Conservation (phyloP, 306 rosid species). For the Adenanthera pavonina region DNA sequence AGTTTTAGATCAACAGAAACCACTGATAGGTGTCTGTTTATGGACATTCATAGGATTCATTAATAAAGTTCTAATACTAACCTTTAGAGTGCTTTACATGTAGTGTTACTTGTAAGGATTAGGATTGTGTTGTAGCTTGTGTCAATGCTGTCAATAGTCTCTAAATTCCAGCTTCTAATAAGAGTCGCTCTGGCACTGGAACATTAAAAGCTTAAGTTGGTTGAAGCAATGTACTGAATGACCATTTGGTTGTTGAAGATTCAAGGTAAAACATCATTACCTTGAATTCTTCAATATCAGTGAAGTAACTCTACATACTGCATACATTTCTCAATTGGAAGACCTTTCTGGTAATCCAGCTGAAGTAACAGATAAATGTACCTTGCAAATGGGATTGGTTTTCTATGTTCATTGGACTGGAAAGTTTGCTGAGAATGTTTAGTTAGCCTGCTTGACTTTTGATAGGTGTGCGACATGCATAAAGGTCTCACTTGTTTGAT, state of each 20-base stretch:
- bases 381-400: constrained; percentile 6
- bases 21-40: background rate
- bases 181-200: background rate
- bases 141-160: background rate
- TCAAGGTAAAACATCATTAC: background rate
- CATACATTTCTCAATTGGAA: constrained; percentile 8
- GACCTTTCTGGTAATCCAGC: constrained; percentile 11
- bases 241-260: background rate
- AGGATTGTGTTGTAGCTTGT: background rate
- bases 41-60: background rate
- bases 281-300: background rate
- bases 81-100: background rate
- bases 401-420: background rate
- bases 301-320: background rate
- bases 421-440: constrained; percentile 1
- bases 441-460: constrained; percentile 15
- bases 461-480: constrained; percentile 12
- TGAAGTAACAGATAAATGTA: constrained; percentile 14
- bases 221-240: background rate
- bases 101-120: background rate
- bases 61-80: background rate
- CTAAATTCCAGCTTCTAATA: background rate
- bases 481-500: constrained; percentile 5
- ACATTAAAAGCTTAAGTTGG: background rate
- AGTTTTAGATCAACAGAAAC: background rate